These are phyloP conservation scores for Fusarium oxysporum DNA, from an alignment of 2,329 filamentous ascomycete species.

Conservation along the genomic window DNA sequence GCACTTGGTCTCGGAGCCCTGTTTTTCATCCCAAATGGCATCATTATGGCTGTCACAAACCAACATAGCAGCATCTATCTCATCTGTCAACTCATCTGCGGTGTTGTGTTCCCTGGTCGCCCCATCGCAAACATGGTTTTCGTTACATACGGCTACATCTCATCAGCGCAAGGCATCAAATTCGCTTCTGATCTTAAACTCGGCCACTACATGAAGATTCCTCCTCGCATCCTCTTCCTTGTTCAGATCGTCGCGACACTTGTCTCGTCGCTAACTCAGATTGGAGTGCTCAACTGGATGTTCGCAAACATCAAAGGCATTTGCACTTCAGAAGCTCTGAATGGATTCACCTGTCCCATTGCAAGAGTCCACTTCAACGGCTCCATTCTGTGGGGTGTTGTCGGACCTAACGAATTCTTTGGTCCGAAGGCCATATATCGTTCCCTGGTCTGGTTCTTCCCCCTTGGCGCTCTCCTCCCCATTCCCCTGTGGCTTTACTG, in stretches of 20 bases:
- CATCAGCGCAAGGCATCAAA: constrained; percentile 88
- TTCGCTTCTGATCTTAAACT: constrained; percentile 90
- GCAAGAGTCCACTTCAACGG: constrained; percentile 92
- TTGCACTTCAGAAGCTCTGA: constrained; percentile 83
- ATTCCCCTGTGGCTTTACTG: constrained; percentile 79
- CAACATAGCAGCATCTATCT: constrained; percentile 89
- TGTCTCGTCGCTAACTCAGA: constrained; percentile 83
- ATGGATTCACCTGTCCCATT: constrained; percentile 88
- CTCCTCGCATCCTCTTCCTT: constrained; percentile 80
- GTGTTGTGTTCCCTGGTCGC: constrained; percentile 82
- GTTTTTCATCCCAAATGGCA: constrained; percentile 90
- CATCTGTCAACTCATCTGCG: constrained; percentile 87
- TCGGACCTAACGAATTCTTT: constrained; percentile 86
- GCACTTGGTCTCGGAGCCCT: constrained; percentile 81
- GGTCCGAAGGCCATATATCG: constrained; percentile 80
- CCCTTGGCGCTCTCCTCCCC: constrained; percentile 79
- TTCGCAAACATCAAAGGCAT: constrained; percentile 80
- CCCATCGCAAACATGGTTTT: constrained; percentile 95
- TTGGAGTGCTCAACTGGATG: constrained; percentile 91
- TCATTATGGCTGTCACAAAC: constrained; percentile 93
- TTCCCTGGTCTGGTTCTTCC: constrained; percentile 83
- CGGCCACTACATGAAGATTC: constrained; percentile 89
- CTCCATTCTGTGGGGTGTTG: constrained; percentile 89
- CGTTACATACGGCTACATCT: constrained; percentile 91
- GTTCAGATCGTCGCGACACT: constrained; percentile 82